Conservation (phyloP, 495 filamentous ascomycete genomes). For the Hypoxylon fragiforme region DNA sequence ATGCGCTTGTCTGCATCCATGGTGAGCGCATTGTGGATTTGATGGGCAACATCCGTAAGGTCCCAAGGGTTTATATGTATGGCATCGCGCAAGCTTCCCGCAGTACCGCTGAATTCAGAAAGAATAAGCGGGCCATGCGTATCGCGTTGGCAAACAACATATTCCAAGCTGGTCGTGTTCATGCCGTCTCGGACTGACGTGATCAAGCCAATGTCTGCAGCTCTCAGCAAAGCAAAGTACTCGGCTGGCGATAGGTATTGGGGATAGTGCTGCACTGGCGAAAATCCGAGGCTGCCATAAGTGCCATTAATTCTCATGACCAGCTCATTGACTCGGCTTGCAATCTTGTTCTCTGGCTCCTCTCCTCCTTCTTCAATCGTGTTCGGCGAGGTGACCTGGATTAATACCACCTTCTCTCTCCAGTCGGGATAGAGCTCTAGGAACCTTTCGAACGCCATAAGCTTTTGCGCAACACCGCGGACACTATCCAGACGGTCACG, state of each 20-base stretch:
- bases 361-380: constrained; percentile 73
- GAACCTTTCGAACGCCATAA: constrained; percentile 90
- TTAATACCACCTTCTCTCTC: constrained; percentile 87
- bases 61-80: constrained; percentile 97
- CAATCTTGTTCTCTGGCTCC: constrained; percentile 70
- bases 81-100: constrained; percentile 78
- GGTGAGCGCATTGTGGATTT: constrained; percentile 76
- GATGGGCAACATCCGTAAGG: constrained; percentile 72
- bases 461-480: constrained; percentile 86
- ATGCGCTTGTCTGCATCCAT: constrained; percentile 67
- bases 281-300: constrained; percentile 81
- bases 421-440: constrained; percentile 84
- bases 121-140: constrained; percentile 84
- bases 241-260: constrained; percentile 85
- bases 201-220: constrained; percentile 86
- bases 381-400: constrained; percentile 91
- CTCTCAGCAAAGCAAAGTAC: constrained; percentile 86
- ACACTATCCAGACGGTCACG: constrained; percentile 88
- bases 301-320: constrained; percentile 87
- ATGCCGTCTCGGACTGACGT: constrained; percentile 93
- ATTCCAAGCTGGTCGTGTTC: constrained; percentile 95
- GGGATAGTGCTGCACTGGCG: constrained; percentile 88
- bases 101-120: constrained; percentile 94
- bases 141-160: constrained; percentile 85
- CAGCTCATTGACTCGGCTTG: constrained; percentile 81